A percentile compares a stretch with the other conserved stretches of the same genome.
phyloP scores from a whole-genome alignment of 2,329 filamentous ascomycete species.

The Verticillium tricorpus region DNA sequence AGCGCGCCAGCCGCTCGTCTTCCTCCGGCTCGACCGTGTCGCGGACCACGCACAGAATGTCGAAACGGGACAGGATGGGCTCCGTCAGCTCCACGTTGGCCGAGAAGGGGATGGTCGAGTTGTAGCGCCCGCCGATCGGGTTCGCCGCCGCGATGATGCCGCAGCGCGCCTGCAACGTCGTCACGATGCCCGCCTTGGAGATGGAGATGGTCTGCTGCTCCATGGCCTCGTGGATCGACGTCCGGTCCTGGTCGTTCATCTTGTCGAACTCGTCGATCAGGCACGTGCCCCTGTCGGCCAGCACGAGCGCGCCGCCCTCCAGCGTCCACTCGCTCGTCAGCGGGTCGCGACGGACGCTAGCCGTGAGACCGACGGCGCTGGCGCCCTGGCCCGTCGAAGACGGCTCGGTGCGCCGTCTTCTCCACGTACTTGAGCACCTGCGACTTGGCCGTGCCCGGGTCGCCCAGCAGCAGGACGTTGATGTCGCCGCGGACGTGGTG shows the following conservation, averaged over 20 bases:
- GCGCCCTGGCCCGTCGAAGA: slow-evolving; percentile 98
- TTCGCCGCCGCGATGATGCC: slow-evolving; percentile 96
- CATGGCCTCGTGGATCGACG: slow-evolving; percentile 99
- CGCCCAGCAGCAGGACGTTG: slow-evolving; percentile 92
- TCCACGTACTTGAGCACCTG: slow-evolving; percentile 97
- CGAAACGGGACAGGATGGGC: slow-evolving; percentile 95
- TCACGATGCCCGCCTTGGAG: slow-evolving; percentile 97
- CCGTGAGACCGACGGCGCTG: slow-evolving; percentile 94
- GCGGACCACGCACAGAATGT: slow-evolving; percentile 92
- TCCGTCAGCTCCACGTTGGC: slow-evolving; percentile 96
- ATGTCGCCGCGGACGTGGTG: slow-evolving; percentile 95
- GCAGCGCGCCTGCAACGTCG: slow-evolving; percentile 90
- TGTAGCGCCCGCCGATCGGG: slow-evolving; percentile 93
- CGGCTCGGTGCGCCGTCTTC: slow-evolving; percentile 92
- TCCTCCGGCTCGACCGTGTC: slow-evolving; percentile 91
- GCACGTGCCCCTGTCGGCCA: slow-evolving; percentile 91
- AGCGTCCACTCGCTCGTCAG: slow-evolving; percentile 96
- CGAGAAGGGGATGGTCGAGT: slow-evolving; percentile 91
- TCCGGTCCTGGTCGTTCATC: slow-evolving; percentile 99
- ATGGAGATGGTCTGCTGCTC: slow-evolving; percentile 99
- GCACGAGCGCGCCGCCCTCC: slow-evolving; percentile 89
- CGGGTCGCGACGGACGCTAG: slow-evolving; percentile 91
- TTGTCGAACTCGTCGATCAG: slow-evolving; percentile 99
- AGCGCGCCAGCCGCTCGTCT: slow-evolving; percentile 88
- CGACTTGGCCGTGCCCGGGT: slow-evolving; percentile 96